Evolutionary conservation across 2,329 filamentous ascomycete genomes (phyloP).

Genomic region (Colletotrichum tanaceti): DNA sequence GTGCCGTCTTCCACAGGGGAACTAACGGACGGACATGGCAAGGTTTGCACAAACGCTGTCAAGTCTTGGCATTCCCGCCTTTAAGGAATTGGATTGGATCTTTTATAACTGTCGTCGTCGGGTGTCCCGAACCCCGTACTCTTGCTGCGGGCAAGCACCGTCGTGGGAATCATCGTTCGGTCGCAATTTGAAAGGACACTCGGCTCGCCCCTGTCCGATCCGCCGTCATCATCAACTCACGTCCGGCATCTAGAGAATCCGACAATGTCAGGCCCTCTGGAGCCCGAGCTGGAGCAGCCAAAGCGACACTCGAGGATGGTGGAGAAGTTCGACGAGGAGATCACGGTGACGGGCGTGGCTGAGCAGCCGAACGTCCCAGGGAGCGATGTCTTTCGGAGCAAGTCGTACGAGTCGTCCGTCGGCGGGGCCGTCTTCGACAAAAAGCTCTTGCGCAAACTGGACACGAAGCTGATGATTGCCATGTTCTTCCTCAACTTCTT

Average conservation of each 20-base stretch:
- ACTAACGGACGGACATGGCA: conserved; percentile 1
- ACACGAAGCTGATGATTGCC: conserved; percentile 42
- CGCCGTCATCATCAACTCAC: no score
- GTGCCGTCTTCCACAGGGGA: background rate
- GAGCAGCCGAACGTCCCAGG: background rate
- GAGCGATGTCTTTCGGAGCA: conserved; percentile 7
- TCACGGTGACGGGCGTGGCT: background rate
- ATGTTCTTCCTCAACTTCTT: conserved; percentile 47
- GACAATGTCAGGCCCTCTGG: background rate
- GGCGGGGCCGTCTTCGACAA: conserved; percentile 15
- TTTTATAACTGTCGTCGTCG: no score
- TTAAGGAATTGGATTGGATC: no score
- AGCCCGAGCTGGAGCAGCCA: background rate
- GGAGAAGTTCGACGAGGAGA: conserved; percentile 6
- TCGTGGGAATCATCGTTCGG: background rate
- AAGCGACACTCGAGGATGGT: conserved; percentile 19
- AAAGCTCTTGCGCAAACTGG: conserved; percentile 48
- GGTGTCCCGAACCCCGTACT: background rate
- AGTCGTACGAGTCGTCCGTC: background rate
- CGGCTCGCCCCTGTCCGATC: background rate
- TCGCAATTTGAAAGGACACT: background rate
- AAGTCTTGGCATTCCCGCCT: no score
- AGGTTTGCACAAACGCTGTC: background rate
- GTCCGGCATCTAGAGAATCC: background rate
- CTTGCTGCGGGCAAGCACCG: background rate